A percentile compares a stretch with the other conserved stretches of the same genome.
Conservation (phyloP, 495 filamentous ascomycete species). For the Penicillium lividum region DNA sequence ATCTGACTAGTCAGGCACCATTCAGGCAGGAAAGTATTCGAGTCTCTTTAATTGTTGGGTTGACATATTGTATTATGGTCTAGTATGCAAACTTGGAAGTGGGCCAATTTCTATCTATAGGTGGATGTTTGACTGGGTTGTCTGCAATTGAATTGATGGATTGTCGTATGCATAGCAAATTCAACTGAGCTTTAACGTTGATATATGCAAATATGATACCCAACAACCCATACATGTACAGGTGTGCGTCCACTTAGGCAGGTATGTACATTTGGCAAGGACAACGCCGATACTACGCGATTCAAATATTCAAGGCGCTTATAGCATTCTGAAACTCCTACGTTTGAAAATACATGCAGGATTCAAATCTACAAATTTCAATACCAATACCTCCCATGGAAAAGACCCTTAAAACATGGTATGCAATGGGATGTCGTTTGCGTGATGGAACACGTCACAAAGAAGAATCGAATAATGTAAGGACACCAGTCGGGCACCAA, state of each 20-base stretch:
- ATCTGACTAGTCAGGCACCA: not conserved
- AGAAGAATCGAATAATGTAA: not conserved
- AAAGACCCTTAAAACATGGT: too few species aligned
- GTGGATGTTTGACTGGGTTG: not conserved
- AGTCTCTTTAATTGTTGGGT: not conserved
- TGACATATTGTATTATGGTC: not conserved
- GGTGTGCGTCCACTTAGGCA: not conserved
- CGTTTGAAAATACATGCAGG: too few species aligned
- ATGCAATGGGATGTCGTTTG: not conserved
- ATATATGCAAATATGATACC: not conserved
- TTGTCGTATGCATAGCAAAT: too few species aligned
- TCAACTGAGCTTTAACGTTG: not conserved
- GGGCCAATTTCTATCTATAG: not conserved
- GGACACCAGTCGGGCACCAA: constrained; percentile 1
- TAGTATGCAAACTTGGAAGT: not conserved
- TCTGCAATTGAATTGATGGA: too few species aligned
- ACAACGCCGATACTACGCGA: too few species aligned
- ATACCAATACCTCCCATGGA: too few species aligned
- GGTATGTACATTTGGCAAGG: too few species aligned
- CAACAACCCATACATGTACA: not conserved
- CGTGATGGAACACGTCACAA: not conserved
- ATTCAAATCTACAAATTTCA: too few species aligned
- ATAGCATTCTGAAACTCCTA: too few species aligned
- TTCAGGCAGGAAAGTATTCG: not conserved
- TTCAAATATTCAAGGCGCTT: too few species aligned